Percentiles rank a stretch among this genome's conserved stretches.
Evolutionary conservation across 2,329 filamentous ascomycete species (phyloP).

Genomic region (Penicillium capsulatum): DNA sequence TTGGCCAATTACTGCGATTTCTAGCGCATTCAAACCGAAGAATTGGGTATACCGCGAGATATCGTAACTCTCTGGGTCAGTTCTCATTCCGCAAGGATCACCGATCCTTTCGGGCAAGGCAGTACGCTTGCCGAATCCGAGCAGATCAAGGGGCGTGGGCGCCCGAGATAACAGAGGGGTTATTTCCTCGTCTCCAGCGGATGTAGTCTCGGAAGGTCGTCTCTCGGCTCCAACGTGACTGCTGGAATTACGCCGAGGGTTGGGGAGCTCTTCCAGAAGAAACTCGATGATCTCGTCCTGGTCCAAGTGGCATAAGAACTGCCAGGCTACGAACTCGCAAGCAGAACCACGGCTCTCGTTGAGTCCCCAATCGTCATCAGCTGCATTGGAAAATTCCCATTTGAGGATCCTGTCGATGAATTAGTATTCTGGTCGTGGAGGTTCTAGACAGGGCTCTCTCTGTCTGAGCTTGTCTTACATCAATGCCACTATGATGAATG

Average conservation of each 20-base stretch:
- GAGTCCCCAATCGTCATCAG: slow-evolving; percentile 53
- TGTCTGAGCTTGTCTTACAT: too few relatives aligned
- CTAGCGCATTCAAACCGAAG: slow-evolving; percentile 75
- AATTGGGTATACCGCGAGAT: slow-evolving; percentile 66
- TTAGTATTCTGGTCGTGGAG: slow-evolving; percentile 28
- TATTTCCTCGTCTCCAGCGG: slow-evolving; percentile 11
- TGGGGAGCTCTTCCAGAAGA: slow-evolving; percentile 51
- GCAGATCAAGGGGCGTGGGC: slow-evolving; percentile 20
- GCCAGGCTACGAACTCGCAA: slow-evolving; percentile 61
- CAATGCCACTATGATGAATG: slow-evolving; percentile 46
- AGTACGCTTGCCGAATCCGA: slow-evolving; percentile 35
- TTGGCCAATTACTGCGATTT: slow-evolving; percentile 75
- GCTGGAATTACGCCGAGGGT: slow-evolving; percentile 17
- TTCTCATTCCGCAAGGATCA: slow-evolving; percentile 36
- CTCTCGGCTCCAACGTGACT: slow-evolving; percentile 21
- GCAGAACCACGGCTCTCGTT: slow-evolving; percentile 55
- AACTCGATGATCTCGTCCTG: slow-evolving; percentile 56
- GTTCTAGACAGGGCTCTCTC: slow-evolving; percentile 16
- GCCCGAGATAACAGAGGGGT: slow-evolving; percentile 30
- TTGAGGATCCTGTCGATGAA: slow-evolving; percentile 44
- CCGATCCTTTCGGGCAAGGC: slow-evolving; percentile 40
- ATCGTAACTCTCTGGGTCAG: slow-evolving; percentile 45
- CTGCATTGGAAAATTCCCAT: slow-evolving; percentile 52
- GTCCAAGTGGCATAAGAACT: slow-evolving; percentile 54
- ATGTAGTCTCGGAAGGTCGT: slow-evolving; percentile 15